Base-by-base conservation (phyloP, 2,329 filamentous ascomycete genomes). In the Colletotrichum melonis region DNA sequence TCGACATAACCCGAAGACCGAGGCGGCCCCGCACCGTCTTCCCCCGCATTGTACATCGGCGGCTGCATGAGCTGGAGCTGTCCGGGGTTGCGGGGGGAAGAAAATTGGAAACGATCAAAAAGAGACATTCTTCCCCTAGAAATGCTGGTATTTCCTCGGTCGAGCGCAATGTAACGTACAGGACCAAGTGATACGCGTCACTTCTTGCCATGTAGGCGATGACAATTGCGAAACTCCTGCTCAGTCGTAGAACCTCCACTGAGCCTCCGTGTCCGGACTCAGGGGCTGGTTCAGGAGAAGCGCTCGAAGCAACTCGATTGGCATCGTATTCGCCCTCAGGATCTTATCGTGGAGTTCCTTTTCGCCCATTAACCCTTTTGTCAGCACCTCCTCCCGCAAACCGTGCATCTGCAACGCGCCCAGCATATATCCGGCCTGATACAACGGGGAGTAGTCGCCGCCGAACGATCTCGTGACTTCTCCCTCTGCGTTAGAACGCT, bases 361-460 rank as follows among this genome's bases (percentile, higher is more conserved):
- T 78, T 91, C 89, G 1, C 76, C 76, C 75, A 87, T 80, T 35
- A 75, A 63, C 0, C 81, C 83, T 1, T 64, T 73, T 0, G 80
- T 80, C 3, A 91, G 76, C 1, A 86, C 79, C 78, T 91, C 88
- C 14, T 84, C 80, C 2, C 89, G 80, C 72, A 92, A 77, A 5
- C 82, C 80, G 77, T 86, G 86, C 11, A 91, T 77, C 78, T 91
- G 89, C 76, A 92, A 78, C 1, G 89, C 89, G 0, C 90, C 89
- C 1, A 91, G 80, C 85, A 91, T 87, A 77, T 91, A 91, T 0
- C 86, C 89, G 0, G 87, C 87, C 78, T 91, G 89, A 75, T 91
- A 91, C 7, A 91, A 77, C 1, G 90, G 89, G 1, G 84, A 80
- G 77, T 91, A 91, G 19, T 88, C 85, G 1, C 88, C 89, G 72